phyloP scores from a whole-genome alignment of 2,329 filamentous ascomycete genomes.

The Sporothrix variecibatus region DNA sequence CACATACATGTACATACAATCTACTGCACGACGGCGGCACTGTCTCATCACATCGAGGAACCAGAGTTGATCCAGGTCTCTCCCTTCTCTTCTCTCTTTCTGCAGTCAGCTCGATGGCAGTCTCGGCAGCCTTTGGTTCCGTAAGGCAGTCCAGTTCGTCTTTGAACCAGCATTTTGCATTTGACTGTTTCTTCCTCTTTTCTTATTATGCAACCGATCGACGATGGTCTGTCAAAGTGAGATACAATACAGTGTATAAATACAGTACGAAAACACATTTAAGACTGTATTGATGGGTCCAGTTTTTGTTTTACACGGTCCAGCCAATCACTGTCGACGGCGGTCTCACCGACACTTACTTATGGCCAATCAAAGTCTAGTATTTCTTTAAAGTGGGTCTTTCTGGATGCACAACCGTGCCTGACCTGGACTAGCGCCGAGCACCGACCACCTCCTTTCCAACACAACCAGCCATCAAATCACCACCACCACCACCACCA shows the following conservation, averaged over 20 bases:
- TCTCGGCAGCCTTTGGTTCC: neutral
- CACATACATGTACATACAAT: no score
- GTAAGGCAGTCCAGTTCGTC: neutral
- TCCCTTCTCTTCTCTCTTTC: neutral
- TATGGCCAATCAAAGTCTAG: neutral
- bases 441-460: constrained; percentile 15
- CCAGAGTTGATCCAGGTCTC: neutral
- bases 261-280: neutral
- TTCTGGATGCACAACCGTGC: neutral
- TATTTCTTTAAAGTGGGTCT: neutral
- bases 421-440: constrained; percentile 8
- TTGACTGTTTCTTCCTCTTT: neutral
- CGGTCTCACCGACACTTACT: constrained; percentile 11
- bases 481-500: neutral
- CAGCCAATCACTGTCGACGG: constrained; percentile 5
- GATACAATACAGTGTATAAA: constrained; percentile 3
- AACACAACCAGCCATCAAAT: neutral
- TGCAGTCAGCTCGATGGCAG: neutral
- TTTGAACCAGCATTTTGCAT: neutral
- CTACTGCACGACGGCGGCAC: neutral
- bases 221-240: neutral
- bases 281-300: neutral
- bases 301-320: constrained; percentile 8
- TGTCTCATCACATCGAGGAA: neutral
- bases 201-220: constrained; percentile 1